Conservation (phyloP, 2,329 filamentous ascomycete species). For the Aureobasidium vineae region DNA sequence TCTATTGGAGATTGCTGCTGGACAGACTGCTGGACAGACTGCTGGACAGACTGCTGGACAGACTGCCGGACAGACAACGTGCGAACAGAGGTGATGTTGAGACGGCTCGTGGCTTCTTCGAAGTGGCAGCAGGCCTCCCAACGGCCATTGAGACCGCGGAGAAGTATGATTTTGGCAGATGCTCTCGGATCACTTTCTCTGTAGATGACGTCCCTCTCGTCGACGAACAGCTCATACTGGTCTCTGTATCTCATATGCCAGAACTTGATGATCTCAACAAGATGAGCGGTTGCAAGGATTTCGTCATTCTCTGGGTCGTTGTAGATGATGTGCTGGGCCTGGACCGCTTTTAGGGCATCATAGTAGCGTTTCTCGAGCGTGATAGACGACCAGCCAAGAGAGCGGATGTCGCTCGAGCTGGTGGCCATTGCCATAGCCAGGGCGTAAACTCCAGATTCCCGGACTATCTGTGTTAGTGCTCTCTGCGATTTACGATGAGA, state of each 20-base stretch:
- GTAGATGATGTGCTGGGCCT: neutral
- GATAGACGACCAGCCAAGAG: neutral
- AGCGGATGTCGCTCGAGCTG: too few relatives aligned
- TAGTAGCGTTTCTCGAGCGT: neutral
- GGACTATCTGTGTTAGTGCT: neutral
- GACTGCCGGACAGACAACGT: neutral
- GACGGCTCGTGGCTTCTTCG: neutral
- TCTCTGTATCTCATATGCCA: neutral
- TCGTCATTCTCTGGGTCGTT: neutral
- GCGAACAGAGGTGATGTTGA: too few relatives aligned
- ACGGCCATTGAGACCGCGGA: neutral
- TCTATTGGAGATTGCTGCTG: neutral
- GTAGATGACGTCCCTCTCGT: neutral
- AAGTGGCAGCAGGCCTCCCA: neutral
- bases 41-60: neutral
- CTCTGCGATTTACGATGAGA: too few relatives aligned
- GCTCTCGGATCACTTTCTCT: accelerated
- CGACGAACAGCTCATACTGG: neutral
- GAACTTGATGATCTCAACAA: accelerated
- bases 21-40: too few relatives aligned
- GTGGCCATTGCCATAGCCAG: neutral
- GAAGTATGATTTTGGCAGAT: neutral
- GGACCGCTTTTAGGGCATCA: neutral
- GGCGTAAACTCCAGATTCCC: neutral
- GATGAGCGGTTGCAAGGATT: neutral